These are phyloP conservation scores for Arthrobotrys iridis DNA, from an alignment of 2,329 filamentous ascomycete genomes.

Conservation along the genomic window DNA sequence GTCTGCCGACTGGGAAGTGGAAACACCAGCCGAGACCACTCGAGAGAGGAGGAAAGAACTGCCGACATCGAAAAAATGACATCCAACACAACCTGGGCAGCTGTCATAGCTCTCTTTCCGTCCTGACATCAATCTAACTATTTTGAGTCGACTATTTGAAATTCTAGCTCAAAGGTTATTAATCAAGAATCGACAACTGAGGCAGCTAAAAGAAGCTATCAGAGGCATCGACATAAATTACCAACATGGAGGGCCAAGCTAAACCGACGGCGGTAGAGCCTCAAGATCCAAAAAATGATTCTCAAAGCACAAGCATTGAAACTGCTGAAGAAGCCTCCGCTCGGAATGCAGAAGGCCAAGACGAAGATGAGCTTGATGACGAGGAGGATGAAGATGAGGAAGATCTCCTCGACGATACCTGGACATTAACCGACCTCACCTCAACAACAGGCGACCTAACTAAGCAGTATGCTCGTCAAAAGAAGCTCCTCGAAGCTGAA, in stretches of 20 bases:
- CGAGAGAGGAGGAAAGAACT: slow-evolving; percentile 15
- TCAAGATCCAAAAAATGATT: background rate
- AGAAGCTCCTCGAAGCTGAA: slow-evolving; percentile 70
- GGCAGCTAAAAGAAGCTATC: background rate
- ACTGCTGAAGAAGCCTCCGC: background rate
- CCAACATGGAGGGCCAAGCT: slow-evolving; percentile 17
- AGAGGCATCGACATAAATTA: background rate
- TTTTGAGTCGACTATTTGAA: background rate
- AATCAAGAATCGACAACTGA: background rate
- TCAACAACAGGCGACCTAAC: slow-evolving; percentile 73
- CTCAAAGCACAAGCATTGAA: background rate
- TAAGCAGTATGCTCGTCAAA: slow-evolving; percentile 88
- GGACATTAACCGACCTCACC: slow-evolving; percentile 63
- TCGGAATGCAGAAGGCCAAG: slow-evolving; percentile 62
- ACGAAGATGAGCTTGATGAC: slow-evolving; percentile 65
- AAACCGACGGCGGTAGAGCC: background rate
- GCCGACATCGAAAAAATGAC: slow-evolving; percentile 53
- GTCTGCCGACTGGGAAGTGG: background rate
- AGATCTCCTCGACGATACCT: slow-evolving; percentile 65
- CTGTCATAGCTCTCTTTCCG: background rate
- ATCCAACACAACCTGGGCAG: slow-evolving; percentile 42
- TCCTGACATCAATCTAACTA: slow-evolving; percentile 20
- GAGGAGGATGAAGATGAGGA: slow-evolving; percentile 62
- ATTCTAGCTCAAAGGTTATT: background rate
- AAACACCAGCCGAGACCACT: slow-evolving; percentile 21